phyloP scores from a whole-genome alignment of 2,329 filamentous ascomycete species.

The Dactylonectria macrodidyma region DNA sequence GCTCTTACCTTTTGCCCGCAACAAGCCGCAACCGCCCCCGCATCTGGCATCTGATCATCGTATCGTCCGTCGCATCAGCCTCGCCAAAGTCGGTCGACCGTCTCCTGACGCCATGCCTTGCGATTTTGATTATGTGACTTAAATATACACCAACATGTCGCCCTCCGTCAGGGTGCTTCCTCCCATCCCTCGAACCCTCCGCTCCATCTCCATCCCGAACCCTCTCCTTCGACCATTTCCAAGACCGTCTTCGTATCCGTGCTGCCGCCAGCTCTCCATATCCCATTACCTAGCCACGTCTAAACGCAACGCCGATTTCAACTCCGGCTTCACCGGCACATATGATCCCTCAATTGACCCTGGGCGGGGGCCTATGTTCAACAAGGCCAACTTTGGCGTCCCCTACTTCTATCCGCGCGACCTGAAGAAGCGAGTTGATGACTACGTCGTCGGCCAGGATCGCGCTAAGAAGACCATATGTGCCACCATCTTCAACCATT shows the following conservation, averaged over 20 bases:
- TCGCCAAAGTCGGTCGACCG: conserved; percentile 37
- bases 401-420: conserved; percentile 76
- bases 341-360: conserved; percentile 69
- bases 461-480: conserved; percentile 94
- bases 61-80: conserved; percentile 41
- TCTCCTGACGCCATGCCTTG: conserved; percentile 36
- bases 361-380: conserved; percentile 74
- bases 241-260: conserved; percentile 22
- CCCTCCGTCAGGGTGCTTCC: conserved; percentile 46
- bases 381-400: conserved; percentile 70
- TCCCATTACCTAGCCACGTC: conserved; percentile 46
- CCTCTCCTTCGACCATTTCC: conserved; percentile 21
- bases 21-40: conserved; percentile 43
- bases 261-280: conserved; percentile 45
- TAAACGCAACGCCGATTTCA: conserved; percentile 65
- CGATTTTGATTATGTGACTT: conserved; percentile 43
- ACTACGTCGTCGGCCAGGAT: conserved; percentile 97
- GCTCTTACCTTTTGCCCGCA: conserved; percentile 32
- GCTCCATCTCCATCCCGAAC: conserved; percentile 28
- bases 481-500: conserved; percentile 96
- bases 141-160: conserved; percentile 40
- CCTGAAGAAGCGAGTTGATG: conserved; percentile 92
- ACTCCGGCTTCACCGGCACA: conserved; percentile 70
- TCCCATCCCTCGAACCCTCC: conserved; percentile 32
- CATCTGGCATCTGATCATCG: conserved; percentile 39